Conservation (phyloP, 2,329 filamentous ascomycete species). For the Apiospora pterosperma region DNA sequence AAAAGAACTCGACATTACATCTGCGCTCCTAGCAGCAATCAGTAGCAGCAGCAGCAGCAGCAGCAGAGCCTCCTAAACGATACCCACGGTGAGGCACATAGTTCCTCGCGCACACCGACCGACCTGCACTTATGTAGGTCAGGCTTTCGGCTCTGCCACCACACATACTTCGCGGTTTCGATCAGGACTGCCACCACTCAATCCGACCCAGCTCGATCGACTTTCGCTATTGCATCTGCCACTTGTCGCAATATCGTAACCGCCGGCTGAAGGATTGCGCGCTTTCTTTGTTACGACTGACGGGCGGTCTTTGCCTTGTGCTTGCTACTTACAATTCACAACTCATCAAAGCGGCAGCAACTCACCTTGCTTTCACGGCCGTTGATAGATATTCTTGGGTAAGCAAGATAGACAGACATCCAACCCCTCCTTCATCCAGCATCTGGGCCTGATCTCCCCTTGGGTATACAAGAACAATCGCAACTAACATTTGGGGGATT, state of each 20-base stretch:
- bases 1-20: background rate
- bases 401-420: background rate
- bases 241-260: background rate
- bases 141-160: background rate
- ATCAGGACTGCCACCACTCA: background rate
- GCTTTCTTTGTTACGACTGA: background rate
- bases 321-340: background rate
- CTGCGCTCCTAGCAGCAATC: background rate
- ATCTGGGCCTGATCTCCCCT: background rate
- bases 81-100: background rate
- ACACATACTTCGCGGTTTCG: background rate
- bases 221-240: background rate
- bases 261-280: background rate
- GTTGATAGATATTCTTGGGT: background rate
- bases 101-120: background rate
- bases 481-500: background rate
- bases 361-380: background rate
- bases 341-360: background rate
- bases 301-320: background rate
- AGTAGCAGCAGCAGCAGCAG: background rate
- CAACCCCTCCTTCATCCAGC: background rate
- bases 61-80: background rate
- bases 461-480: background rate
- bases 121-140: background rate
- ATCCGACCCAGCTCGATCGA: background rate